Conservation (phyloP, 2,329 filamentous ascomycete species). For the Claviceps monticola region DNA sequence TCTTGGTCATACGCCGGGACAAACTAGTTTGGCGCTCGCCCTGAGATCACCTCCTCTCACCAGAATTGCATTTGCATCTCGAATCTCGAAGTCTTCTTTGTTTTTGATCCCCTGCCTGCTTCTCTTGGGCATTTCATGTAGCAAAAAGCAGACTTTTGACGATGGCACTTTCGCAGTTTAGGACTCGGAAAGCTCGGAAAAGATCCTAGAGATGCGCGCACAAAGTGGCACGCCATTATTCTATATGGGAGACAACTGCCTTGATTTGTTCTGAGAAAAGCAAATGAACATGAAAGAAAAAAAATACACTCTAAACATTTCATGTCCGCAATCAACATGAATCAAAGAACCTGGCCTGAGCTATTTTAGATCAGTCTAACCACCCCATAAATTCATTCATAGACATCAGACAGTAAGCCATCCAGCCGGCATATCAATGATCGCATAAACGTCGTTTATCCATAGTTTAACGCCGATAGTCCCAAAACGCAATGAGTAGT, state of each 20-base stretch:
- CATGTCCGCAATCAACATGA: background rate
- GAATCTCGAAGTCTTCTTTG: too few species aligned
- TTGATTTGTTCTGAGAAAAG: background rate
- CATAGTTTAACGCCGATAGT: slow-evolving; percentile 3
- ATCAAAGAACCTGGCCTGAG: background rate
- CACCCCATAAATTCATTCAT: slow-evolving; percentile 1
- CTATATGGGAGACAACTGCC: background rate
- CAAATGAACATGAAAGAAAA: background rate
- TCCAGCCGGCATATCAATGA: background rate
- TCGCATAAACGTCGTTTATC: slow-evolving; percentile 2
- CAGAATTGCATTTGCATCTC: too few species aligned
- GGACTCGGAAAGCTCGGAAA: too few species aligned
- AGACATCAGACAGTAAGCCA: background rate
- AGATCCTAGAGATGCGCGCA: too few species aligned
- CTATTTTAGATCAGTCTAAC: background rate
- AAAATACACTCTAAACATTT: background rate
- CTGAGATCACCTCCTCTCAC: too few species aligned
- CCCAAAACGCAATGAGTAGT: background rate
- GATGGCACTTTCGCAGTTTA: too few species aligned
- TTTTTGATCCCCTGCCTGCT: too few species aligned
- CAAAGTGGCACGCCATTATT: too few species aligned
- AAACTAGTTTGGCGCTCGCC: too few species aligned
- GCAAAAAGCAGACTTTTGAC: too few species aligned
- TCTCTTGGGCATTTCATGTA: too few species aligned
- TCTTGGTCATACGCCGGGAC: too few species aligned